Conservation (phyloP, 495 filamentous ascomycete genomes). For the Friedmanniomyces simplex region DNA sequence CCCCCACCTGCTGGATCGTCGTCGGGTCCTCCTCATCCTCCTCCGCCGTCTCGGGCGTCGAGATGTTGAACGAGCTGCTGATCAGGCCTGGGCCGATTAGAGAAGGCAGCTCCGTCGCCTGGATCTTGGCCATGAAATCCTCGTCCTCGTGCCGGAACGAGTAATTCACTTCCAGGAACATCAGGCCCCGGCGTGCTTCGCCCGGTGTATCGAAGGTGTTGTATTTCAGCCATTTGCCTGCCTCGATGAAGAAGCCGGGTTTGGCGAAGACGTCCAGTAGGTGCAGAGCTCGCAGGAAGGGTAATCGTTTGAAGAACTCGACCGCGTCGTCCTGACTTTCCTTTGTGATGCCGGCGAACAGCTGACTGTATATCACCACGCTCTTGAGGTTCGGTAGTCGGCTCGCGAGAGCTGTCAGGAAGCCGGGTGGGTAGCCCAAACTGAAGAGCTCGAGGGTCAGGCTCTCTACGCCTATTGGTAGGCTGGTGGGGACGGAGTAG, state of each 20-base stretch:
- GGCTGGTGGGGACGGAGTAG: constrained; percentile 9
- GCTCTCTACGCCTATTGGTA: constrained; percentile 23
- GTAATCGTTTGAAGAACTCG: constrained; percentile 24
- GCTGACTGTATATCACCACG: constrained; percentile 32
- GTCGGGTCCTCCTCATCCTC: constrained; percentile 23
- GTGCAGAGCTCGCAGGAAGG: constrained; percentile 30
- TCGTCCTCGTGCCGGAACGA: constrained; percentile 31
- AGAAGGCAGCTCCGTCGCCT: constrained; percentile 21
- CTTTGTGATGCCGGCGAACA: constrained; percentile 31
- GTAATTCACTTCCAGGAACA: constrained; percentile 32
- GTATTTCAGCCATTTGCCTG: constrained; percentile 13
- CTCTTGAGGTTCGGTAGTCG: constrained; percentile 27
- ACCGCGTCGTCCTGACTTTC: constrained; percentile 28
- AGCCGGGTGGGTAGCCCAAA: constrained; percentile 34
- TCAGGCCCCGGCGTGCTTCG: constrained; percentile 12
- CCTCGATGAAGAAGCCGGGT: constrained; percentile 23
- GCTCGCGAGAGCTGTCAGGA: constrained; percentile 25
- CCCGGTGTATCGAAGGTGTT: constrained; percentile 12
- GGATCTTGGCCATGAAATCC: constrained; percentile 26
- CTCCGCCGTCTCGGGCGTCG: constrained; percentile 16
- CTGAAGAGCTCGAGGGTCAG: constrained; percentile 38
- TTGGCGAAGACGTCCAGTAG: constrained; percentile 34
- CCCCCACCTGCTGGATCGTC: no score
- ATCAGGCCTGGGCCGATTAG: constrained; percentile 24
- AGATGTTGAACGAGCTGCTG: constrained; percentile 24